Conservation (phyloP, 495 filamentous ascomycete species). For the Penicillium ucsense region DNA sequence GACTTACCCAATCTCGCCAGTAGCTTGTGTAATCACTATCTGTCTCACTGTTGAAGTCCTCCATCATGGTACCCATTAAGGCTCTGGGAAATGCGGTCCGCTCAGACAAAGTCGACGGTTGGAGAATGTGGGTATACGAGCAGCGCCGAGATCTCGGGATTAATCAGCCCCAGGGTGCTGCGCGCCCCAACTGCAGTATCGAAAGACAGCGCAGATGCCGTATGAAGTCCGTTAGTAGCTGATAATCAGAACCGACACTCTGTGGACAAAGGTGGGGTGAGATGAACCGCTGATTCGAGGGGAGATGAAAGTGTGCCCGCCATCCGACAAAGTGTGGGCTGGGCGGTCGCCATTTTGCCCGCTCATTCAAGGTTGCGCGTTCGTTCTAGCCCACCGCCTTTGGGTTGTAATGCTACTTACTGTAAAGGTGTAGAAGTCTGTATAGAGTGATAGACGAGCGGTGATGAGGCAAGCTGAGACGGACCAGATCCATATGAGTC, state of each 20-base stretch:
- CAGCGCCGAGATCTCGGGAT: slow-evolving; percentile 25
- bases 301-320: slow-evolving; percentile 6
- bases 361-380: background rate
- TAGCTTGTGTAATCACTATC: slow-evolving; percentile 99
- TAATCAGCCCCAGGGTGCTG: slow-evolving; percentile 20
- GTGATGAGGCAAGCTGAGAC: too few species aligned
- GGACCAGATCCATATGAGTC: too few species aligned
- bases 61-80: slow-evolving; percentile 45
- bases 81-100: background rate
- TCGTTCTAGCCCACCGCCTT: slow-evolving; percentile 13
- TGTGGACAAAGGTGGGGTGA: background rate
- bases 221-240: background rate
- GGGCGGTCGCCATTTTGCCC: slow-evolving; percentile 10
- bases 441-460: too few species aligned
- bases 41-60: slow-evolving; percentile 94
- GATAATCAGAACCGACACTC: slow-evolving; percentile 1
- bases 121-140: slow-evolving; percentile 3
- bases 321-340: slow-evolving; percentile 3
- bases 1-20: slow-evolving; percentile 96
- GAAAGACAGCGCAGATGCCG: slow-evolving; percentile 5
- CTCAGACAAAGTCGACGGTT: slow-evolving; percentile 3
- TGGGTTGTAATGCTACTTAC: too few species aligned
- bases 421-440: too few species aligned
- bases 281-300: slow-evolving; percentile 3
- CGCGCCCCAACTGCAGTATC: slow-evolving; percentile 20